phyloP scores from a whole-genome alignment of 2,329 filamentous ascomycete genomes.

The Aspergillus alliaceus region DNA sequence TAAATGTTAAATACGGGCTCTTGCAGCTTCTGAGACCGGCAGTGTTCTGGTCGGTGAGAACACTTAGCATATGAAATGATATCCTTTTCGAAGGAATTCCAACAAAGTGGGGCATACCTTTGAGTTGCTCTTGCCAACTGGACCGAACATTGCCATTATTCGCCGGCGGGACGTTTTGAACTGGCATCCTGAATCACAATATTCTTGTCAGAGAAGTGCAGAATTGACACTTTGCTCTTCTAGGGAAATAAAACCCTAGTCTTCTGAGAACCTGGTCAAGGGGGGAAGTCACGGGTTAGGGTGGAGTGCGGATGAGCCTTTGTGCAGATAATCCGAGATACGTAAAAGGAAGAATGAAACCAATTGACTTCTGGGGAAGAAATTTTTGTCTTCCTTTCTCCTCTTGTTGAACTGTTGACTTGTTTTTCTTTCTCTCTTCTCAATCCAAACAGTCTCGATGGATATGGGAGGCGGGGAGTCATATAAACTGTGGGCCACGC shows the following conservation, averaged over 20 bases:
- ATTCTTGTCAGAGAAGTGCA: background rate
- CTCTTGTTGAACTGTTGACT: background rate
- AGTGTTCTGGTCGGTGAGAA: conserved; percentile 52
- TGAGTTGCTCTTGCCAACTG: conserved; percentile 59
- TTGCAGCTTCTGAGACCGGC: conserved; percentile 54
- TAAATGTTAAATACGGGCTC: conserved; percentile 67
- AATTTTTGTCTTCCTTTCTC: background rate
- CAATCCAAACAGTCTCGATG: conserved; percentile 15
- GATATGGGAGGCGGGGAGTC: conserved; percentile 38
- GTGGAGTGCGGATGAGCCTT: conserved; percentile 14
- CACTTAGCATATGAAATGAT: conserved; percentile 13
- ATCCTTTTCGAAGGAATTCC: conserved; percentile 10
- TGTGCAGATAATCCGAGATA: conserved; percentile 3
- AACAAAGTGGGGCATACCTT: conserved; percentile 45
- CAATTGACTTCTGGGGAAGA: conserved; percentile 2
- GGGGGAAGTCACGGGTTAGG: background rate
- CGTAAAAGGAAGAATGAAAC: background rate
- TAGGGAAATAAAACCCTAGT: background rate
- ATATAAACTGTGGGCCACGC: conserved; percentile 39
- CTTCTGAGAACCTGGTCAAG: background rate
- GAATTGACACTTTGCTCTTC: background rate
- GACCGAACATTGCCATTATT: conserved; percentile 23
- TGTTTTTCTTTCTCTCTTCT: conserved; percentile 4
- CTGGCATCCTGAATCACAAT: conserved; percentile 23
- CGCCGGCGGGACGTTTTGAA: conserved; percentile 20